Base-by-base conservation (phyloP, 495 filamentous ascomycete species). In the Amniculicola lignicola region DNA sequence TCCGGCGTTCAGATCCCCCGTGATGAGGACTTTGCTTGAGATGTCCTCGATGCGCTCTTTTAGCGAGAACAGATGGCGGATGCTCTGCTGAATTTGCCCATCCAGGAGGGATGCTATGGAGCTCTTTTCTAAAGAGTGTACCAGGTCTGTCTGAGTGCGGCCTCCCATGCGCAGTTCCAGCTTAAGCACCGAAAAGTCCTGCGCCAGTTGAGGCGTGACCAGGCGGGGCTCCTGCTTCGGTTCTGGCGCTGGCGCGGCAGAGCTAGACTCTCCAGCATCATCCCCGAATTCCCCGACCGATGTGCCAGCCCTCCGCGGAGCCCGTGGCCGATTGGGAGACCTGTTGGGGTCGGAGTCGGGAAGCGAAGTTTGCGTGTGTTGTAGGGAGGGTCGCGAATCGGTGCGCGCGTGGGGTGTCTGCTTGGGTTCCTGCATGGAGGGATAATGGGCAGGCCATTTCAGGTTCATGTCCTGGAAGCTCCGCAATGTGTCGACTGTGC, bases 21-120 rank as follows among this genome's bases (percentile, higher is more conserved):
- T 98, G n/a, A 98, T 84, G 61, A 98, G 67, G 14, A 98, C 94
- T 72, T 97, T 98, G 72, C 94, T 97, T 2, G 92, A 88, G 0
- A 88, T 97, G 72, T 98, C 93, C 66, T 96, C 92, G 45, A 98
- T 98, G 45, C 93, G 82, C 59, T 97, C 94, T 54, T 89, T 84
- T 36, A 98, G 77, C 2, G 85, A 80, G 37, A 86, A 75, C 5
- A 98, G 79, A 74, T 98, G 93, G 65, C 90, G 88, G 69, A 96
- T 83, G 68, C 88, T 95, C 61, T 91, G 86, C 52, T 83, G 84
- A 65, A 98, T 96, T 68, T 94, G 95, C 10, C 90, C 91, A 69
- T 98, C 91, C 38, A 98, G 73, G 37, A 98, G 70, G 11, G 90
- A 84, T 6, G 93, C 93, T 58, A 98, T 82, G 3, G 93, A 93